Percentiles rank a stretch among this genome's conserved stretches.
Evolutionary conservation across 2,329 filamentous ascomycete genomes (phyloP).

Genomic region (Sclerotinia borealis): DNA sequence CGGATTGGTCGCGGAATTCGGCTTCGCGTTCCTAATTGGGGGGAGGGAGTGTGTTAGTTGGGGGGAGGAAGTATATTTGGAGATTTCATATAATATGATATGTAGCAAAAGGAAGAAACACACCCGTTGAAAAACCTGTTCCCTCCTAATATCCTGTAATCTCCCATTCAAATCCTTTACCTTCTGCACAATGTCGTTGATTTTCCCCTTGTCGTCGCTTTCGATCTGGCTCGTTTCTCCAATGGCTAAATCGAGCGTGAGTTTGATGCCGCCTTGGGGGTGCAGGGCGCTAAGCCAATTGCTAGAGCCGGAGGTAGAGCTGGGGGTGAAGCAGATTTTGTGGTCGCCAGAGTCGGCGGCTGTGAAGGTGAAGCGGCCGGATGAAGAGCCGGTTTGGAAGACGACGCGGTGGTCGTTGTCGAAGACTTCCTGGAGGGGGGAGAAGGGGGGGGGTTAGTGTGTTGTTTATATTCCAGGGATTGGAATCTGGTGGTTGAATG

Average conservation of each 20-base stretch:
- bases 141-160: constrained; percentile 80
- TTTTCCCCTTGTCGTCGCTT: constrained; percentile 87
- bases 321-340: constrained; percentile 87
- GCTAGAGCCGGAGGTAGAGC: constrained; percentile 60
- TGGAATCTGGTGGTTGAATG: constrained; percentile 8
- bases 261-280: constrained; percentile 70
- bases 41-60: constrained; percentile 11
- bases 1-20: constrained; percentile 96
- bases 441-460: background rate
- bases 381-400: constrained; percentile 67
- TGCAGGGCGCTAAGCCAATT: constrained; percentile 65
- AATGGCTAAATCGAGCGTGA: constrained; percentile 86
- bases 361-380: constrained; percentile 90
- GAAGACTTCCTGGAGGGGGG: constrained; percentile 67
- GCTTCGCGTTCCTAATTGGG: constrained; percentile 77
- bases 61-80: no score
- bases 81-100: no score
- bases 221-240: constrained; percentile 93
- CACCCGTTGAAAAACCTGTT: constrained; percentile 95
- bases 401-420: constrained; percentile 97
- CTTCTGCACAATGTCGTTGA: constrained; percentile 80
- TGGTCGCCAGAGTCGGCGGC: constrained; percentile 94
- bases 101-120: constrained; percentile 31
- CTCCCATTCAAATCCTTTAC: constrained; percentile 84
- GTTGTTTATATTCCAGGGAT: no score